A percentile compares a stretch with the other conserved stretches of the same genome.
phyloP scores from a whole-genome alignment of 371 early-diverging fungal genomes.

The Rhizopus stolonifer region DNA sequence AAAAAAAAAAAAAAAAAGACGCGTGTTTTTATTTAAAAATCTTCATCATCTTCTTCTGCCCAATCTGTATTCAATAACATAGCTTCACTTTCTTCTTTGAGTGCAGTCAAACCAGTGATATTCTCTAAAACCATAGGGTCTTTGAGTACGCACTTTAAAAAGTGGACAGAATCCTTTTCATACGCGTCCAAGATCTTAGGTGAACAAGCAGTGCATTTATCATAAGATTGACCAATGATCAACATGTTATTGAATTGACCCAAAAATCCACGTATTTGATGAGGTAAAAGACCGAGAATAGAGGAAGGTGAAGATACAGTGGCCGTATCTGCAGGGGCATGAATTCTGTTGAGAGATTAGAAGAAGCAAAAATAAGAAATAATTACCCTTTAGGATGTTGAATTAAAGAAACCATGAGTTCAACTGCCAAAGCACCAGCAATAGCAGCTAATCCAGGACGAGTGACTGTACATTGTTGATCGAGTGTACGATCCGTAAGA shows the following conservation, averaged over 20 bases:
- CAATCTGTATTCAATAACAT: slow-evolving; percentile 58
- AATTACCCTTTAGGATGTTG: slow-evolving; percentile 81
- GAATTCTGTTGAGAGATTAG: slow-evolving; percentile 21
- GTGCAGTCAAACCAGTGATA: slow-evolving; percentile 75
- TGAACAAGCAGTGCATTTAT: slow-evolving; percentile 92
- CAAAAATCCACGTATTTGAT: slow-evolving; percentile 93
- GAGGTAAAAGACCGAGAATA: slow-evolving; percentile 77
- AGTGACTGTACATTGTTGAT: slow-evolving; percentile 97
- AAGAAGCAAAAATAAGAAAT: not conserved
- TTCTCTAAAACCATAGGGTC: slow-evolving; percentile 78
- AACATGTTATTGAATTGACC: slow-evolving; percentile 78
- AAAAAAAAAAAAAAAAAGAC: no score
- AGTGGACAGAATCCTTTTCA: slow-evolving; percentile 60
- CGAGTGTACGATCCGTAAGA: slow-evolving; percentile 88
- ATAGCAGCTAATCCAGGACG: slow-evolving; percentile 91
- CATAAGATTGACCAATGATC: slow-evolving; percentile 86
- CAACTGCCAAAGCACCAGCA: slow-evolving; percentile 85
- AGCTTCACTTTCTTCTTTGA: slow-evolving; percentile 75
- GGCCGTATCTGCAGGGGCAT: slow-evolving; percentile 37
- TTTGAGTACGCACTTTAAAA: slow-evolving; percentile 71
- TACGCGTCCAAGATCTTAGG: slow-evolving; percentile 62
- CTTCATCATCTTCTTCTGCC: slow-evolving; percentile 57
- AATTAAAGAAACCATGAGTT: slow-evolving; percentile 83
- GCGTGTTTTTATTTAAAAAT: no score
- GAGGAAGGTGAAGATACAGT: slow-evolving; percentile 18